phyloP scores from a whole-genome alignment of 1,139 yeast genomes.

The Petasospora rhodanensis region DNA sequence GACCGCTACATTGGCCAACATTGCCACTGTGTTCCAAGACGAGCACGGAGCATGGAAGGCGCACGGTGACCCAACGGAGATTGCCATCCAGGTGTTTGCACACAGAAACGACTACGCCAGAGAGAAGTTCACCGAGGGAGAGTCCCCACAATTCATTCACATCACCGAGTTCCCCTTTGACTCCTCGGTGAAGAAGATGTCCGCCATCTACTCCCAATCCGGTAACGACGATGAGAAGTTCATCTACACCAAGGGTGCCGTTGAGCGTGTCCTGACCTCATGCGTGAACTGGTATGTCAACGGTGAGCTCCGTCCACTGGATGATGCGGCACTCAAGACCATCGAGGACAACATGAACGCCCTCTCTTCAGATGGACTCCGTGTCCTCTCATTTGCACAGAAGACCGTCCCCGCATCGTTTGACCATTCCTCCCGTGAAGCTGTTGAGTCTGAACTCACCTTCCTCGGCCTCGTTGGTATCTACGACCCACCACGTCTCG shows the following conservation, averaged over 20 bases:
- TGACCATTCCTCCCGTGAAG: conserved; percentile 40
- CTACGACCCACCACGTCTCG: conserved; percentile 78
- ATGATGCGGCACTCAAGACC: conserved; percentile 35
- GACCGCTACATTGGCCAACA: conserved; percentile 68
- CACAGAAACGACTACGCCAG: conserved; percentile 47
- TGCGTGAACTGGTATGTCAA: conserved; percentile 54
- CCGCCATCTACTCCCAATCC: conserved; percentile 47
- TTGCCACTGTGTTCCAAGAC: conserved; percentile 52
- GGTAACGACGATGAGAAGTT: conserved; percentile 30
- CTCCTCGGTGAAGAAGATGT: conserved; percentile 72
- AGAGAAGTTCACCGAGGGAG: conserved; percentile 36
- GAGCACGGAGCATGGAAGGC: conserved; percentile 55
- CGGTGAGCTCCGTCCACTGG: conserved; percentile 34
- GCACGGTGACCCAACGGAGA: conserved; percentile 82
- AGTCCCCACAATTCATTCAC: conserved; percentile 35
- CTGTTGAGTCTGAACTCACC: conserved; percentile 50
- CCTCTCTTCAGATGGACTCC: conserved; percentile 63
- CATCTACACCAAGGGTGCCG: conserved; percentile 74
- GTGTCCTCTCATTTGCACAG: conserved; percentile 70
- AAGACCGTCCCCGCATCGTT: conserved; percentile 28
- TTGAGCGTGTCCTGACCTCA: conserved; percentile 59
- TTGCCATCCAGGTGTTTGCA: conserved; percentile 73
- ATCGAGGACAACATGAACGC: conserved; percentile 59
- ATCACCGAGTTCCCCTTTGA: conserved; percentile 73
- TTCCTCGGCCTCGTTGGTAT: conserved; percentile 75